Evolutionary conservation across 768 basidiomycete species (phyloP).

Genomic region (Leccinum uliginosum): DNA sequence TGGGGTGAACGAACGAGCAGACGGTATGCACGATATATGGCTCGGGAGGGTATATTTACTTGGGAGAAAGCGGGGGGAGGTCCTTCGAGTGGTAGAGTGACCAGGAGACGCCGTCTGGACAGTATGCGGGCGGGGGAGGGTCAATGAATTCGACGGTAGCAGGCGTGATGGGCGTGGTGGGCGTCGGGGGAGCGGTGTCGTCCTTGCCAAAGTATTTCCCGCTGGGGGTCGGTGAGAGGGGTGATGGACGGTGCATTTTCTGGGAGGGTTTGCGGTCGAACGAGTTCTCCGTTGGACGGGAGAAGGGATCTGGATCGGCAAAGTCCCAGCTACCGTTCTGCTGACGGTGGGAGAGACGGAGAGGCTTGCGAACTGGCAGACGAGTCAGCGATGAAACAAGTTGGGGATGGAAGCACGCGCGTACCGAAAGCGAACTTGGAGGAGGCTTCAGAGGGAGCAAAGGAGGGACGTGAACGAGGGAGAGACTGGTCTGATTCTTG

Average conservation of each 20-base stretch:
- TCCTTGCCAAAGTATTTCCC: conserved; percentile 19
- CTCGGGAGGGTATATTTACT: neutral
- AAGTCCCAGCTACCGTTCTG: conserved; percentile 28
- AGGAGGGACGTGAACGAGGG: conserved; percentile 17
- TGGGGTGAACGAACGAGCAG: neutral
- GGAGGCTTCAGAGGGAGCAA: conserved; percentile 21
- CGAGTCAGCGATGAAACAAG: too few relatives aligned
- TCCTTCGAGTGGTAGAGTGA: conserved; percentile 6
- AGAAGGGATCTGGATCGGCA: conserved; percentile 25
- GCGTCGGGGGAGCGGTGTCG: conserved; percentile 14
- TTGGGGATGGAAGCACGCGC: neutral
- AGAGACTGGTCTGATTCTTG: neutral
- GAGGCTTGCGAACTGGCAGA: conserved; percentile 21
- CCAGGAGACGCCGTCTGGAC: conserved; percentile 10
- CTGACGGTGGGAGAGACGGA: conserved; percentile 19
- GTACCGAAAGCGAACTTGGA: conserved; percentile 28
- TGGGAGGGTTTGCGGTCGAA: neutral
- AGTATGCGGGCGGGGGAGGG: conserved; percentile 27
- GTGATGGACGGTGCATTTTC: conserved; percentile 15
- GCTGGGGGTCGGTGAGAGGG: conserved; percentile 1
- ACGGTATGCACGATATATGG: conserved; percentile 2
- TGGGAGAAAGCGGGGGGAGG: neutral
- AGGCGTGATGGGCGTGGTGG: conserved; percentile 9
- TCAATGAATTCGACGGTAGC: conserved; percentile 15
- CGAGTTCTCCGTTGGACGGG: neutral